Evolutionary conservation across 768 basidiomycete genomes (phyloP), one percentile per base, ranked within the genome.

Genomic region (Tricholoma furcatifolium): DNA sequence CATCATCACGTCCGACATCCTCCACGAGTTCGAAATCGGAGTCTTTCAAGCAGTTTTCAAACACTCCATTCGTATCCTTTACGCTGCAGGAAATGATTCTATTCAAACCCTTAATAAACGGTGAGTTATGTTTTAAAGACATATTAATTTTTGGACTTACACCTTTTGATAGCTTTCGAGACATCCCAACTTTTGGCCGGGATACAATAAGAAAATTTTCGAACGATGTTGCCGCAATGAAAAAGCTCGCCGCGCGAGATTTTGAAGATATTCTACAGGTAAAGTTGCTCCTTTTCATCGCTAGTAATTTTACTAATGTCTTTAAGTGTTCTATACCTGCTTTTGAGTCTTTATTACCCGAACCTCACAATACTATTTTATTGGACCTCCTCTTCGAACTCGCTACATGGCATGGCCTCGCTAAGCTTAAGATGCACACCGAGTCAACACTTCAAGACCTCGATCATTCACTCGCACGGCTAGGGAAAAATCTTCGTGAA

Each of bases 211-310:
- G n/a, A n/a, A n/a, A n/a, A n/a, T n/a, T n/a, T n/a, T n/a, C n/a
- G n/a, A n/a, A n/a, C n/a, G n/a, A n/a, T n/a, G n/a, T n/a, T n/a
- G n/a, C 64, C 0, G 61, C 65, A 8, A 56, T 67, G 47, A 58
- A 59, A 36, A 61, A 68, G 9, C 34, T 62, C 1, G 60, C 62
- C 8, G 68, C 65, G 6, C 43, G 54, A 0, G 63, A 72, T 41
- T 72, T 62, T 41, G n/a, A n/a, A n/a, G n/a, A n/a, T n/a, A n/a
- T n/a, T n/a, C n/a, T n/a, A n/a, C n/a, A n/a, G n/a, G n/a, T 60
- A 70, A 30, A 65, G 72, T n/a, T 70, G 1, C 47, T 72, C 0
- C 70, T 71, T 59, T 70, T 62, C 46, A 14, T 46, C 18, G 20
- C 20, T 45, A 56, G 15, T 3, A 35, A 24, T n/a, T 10, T 46